Conservation (phyloP, 2,329 filamentous ascomycete genomes). For the Trichoderma hamatum region DNA sequence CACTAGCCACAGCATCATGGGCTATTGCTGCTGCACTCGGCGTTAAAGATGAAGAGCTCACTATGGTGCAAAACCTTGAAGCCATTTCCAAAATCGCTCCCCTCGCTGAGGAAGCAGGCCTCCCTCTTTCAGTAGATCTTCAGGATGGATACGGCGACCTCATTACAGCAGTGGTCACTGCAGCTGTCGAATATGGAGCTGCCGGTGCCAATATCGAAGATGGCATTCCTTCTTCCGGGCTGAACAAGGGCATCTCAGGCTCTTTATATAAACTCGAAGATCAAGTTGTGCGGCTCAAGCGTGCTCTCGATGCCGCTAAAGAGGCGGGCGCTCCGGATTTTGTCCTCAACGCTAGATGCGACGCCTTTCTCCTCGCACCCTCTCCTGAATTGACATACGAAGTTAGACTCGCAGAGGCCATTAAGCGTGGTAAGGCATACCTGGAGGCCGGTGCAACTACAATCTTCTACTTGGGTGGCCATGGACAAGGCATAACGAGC, state of each 20-base stretch:
- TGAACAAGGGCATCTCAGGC: conserved; percentile 38
- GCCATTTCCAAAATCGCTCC: conserved; percentile 50
- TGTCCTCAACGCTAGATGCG: conserved; percentile 61
- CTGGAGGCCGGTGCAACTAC: conserved; percentile 61
- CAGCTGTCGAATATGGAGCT: conserved; percentile 53
- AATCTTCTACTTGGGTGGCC: conserved; percentile 63
- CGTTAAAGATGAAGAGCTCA: conserved; percentile 52
- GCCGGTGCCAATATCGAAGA: conserved; percentile 65
- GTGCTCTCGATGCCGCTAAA: conserved; percentile 47
- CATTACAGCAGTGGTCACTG: conserved; percentile 49
- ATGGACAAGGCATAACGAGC: conserved; percentile 45
- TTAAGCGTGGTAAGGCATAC: conserved; percentile 59
- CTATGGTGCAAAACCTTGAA: conserved; percentile 53
- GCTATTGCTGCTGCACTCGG: conserved; percentile 53
- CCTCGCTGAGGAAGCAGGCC: conserved; percentile 43
- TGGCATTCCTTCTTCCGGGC: conserved; percentile 41
- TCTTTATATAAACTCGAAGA: conserved; percentile 46
- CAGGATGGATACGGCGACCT: conserved; percentile 61
- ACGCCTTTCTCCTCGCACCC: conserved; percentile 50
- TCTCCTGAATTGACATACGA: conserved; percentile 37
- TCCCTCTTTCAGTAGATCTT: conserved; percentile 60
- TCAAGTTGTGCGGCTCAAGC: conserved; percentile 52
- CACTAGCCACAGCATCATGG: conserved; percentile 55
- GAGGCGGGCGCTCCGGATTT: conserved; percentile 57
- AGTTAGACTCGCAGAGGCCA: conserved; percentile 49